Evolutionary conservation across 2,329 filamentous ascomycete species (phyloP), one percentile per base, ranked within the genome.

Genomic region (Colletotrichum sp.): DNA sequence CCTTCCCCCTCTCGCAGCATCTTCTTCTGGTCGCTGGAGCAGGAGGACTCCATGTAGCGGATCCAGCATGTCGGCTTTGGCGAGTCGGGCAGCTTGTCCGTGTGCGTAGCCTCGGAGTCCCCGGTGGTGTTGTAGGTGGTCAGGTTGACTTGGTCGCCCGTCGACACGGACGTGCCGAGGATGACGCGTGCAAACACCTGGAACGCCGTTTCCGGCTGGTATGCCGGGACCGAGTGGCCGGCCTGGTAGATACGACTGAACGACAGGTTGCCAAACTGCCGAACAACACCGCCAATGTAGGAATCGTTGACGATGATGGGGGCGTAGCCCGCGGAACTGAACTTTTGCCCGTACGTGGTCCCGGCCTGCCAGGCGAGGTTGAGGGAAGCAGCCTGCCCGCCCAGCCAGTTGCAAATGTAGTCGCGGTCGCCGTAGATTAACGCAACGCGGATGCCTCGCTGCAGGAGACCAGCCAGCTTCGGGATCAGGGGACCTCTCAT

Each of bases 181-280:
- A 94, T 85, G 62, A 92, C 90, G 34, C 93, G 89, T 32, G 90
- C 88, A 79, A 94, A 93, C 52, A 93, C 84, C 77, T 90, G 88
- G 73, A 92, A 88, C 4, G 90, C 86, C 5, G 91, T 91, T 80
- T 90, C 86, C 15, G 92, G 92, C 83, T 93, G 92, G 80, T 91
- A 92, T 69, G 88, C 90, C 0, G 91, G 88, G 1, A 92, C 89
- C 68, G 91, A 89, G 80, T 94, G 93, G 3, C 93, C 92, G 19
- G 92, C 88, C 79, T 94, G 90, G 82, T 92, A 94, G 64, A 94
- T 88, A 9, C 93, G 89, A 70, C 90, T 91, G 82, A 94, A 94
- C 19, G 90, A 92, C 70, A 94, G 89, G 79, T 96, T 96, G 13
- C 93, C 95, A 80, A 92, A 95, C 83, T 97, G 94, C 6, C 95